phyloP scores from a whole-genome alignment of 768 basidiomycete species.

The Xerocomellus amylosporus region DNA sequence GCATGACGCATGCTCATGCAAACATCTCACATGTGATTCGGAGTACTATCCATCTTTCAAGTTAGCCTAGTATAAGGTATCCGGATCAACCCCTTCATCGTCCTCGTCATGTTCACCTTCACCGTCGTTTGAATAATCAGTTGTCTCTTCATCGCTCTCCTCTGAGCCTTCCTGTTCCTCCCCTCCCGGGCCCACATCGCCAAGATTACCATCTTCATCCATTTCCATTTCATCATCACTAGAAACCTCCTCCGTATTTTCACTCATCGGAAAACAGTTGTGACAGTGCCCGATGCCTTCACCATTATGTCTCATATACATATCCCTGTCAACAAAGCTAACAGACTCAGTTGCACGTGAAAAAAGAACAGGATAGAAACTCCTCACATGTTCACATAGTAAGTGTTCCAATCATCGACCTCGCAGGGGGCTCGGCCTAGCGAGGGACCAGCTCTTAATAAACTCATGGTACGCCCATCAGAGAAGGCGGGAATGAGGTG shows the following conservation, averaged over 20 bases:
- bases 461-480: constrained; percentile 8
- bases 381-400: constrained; percentile 29
- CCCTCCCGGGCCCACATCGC: no score
- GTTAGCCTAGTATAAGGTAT: no score
- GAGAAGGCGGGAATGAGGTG: constrained; percentile 38
- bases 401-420: constrained; percentile 18
- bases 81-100: no score
- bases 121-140: no score
- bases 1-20: no score
- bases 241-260: no score
- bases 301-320: constrained; percentile 17
- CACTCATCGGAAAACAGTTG: not conserved
- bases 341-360: not conserved
- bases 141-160: no score
- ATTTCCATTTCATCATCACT: not conserved
- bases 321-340: constrained; percentile 5
- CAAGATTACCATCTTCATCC: not conserved
- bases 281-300: constrained; percentile 29
- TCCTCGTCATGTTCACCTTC: no score
- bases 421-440: not conserved
- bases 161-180: no score
- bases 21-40: no score
- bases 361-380: not conserved
- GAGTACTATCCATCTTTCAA: no score
- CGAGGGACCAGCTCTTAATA: not conserved